Evolutionary conservation across 257 asterid species (phyloP).

Genomic region (Craterostigma plantagineum): DNA sequence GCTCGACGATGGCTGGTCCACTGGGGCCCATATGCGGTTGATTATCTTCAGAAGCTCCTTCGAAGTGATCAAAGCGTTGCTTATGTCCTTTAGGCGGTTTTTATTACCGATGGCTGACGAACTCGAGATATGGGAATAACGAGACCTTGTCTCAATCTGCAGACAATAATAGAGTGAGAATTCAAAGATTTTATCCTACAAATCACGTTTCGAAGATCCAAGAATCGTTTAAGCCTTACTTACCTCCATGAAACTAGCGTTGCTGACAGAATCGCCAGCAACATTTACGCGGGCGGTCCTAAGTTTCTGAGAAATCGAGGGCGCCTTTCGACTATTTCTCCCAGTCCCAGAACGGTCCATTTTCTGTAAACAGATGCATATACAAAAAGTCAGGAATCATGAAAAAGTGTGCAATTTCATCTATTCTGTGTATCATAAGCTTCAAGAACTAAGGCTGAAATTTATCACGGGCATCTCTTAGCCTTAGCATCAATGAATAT

Average conservation of each 20-base stretch:
- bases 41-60: conserved; percentile 86
- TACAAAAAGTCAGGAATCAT: too few relatives aligned
- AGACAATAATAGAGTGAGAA: too few relatives aligned
- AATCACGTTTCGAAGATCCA: too few relatives aligned
- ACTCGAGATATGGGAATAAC: conserved; percentile 37
- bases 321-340: conserved; percentile 30
- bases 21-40: conserved; percentile 65
- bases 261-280: conserved; percentile 53
- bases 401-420: too few relatives aligned
- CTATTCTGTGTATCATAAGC: too few relatives aligned
- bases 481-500: too few relatives aligned
- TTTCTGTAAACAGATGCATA: conserved; percentile 44
- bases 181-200: too few relatives aligned
- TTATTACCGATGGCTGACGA: conserved; percentile 27
- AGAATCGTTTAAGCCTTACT: neutral
- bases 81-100: conserved; percentile 59
- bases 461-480: too few relatives aligned
- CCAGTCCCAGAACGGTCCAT: conserved; percentile 57
- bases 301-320: conserved; percentile 47
- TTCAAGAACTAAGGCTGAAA: too few relatives aligned
- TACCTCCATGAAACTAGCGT: conserved; percentile 83
- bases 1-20: conserved; percentile 79
- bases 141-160: conserved; percentile 74
- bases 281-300: conserved; percentile 20
- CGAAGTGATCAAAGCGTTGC: conserved; percentile 76